phyloP scores from a whole-genome alignment of 2,329 filamentous ascomycete species.

The Elsinoe australis region DNA sequence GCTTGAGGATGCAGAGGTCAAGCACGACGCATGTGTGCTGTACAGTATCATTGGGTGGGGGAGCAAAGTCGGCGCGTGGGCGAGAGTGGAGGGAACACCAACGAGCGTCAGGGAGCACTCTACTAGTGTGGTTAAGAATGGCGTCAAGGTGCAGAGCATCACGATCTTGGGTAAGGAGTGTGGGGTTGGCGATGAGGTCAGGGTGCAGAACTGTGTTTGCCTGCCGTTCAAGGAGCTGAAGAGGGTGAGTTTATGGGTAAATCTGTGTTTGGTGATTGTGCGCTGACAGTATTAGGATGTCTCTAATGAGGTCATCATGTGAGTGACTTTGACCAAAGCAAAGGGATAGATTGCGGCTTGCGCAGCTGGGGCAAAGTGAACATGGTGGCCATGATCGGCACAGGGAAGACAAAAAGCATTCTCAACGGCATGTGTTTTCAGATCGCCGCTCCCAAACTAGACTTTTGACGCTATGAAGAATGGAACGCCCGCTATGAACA shows the following conservation, averaged over 20 bases:
- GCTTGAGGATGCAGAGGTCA: slow-evolving; percentile 88
- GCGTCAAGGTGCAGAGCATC: slow-evolving; percentile 96
- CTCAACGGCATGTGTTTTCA: slow-evolving; percentile 2
- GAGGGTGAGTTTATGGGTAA: slow-evolving; percentile 56
- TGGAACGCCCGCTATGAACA: slow-evolving; percentile 18
- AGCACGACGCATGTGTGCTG: slow-evolving; percentile 90
- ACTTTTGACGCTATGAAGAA: slow-evolving; percentile 10
- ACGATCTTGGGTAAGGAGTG: slow-evolving; percentile 97
- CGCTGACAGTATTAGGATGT: slow-evolving; percentile 55
- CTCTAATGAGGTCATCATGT: slow-evolving; percentile 86
- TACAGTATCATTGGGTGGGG: slow-evolving; percentile 97
- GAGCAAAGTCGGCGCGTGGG: slow-evolving; percentile 95
- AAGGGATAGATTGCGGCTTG: background rate
- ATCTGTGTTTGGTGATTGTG: background rate
- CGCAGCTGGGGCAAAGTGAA: background rate
- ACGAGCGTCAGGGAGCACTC: slow-evolving; percentile 80
- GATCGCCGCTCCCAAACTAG: slow-evolving; percentile 5
- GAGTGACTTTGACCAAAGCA: slow-evolving; percentile 28
- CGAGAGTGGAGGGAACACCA: slow-evolving; percentile 89
- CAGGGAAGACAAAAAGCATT: slow-evolving; percentile 6
- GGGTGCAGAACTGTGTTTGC: slow-evolving; percentile 96
- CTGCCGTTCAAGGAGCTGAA: slow-evolving; percentile 97
- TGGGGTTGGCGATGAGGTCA: slow-evolving; percentile 82
- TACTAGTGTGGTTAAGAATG: slow-evolving; percentile 94
- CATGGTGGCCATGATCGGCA: background rate